Base-by-base conservation (phyloP, 1,284 basidiomycete genomes). In the Papiliotrema terrestris region DNA sequence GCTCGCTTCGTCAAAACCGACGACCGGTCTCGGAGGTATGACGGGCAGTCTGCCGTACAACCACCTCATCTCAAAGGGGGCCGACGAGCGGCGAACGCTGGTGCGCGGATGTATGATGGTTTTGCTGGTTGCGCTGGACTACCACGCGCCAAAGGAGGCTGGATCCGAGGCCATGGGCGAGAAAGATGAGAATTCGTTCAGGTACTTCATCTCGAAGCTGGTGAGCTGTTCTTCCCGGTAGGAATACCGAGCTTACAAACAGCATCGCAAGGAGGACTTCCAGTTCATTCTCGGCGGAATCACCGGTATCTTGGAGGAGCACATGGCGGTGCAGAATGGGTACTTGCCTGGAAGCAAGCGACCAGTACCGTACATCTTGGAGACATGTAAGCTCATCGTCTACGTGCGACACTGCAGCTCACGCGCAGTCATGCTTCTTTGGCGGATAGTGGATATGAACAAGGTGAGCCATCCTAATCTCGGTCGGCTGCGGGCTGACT, bases 221-320 rank as follows among this genome's bases (percentile, higher is more conserved):
- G 89, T 86, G 62, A 68, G 84, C 78, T 44, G 15, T 41, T 32
- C 17, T 8, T 39, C 41, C 11, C 44, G 15, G 15, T 32, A 6
- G 6, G 11, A 5, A 13, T 38, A 39, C 36, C n/a, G 11, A 8
- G 46, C 56, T 51, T 29, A 49, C 43, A 17, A 42, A 6, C 60
- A 92, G 88, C 93, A 97, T 76, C 86, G 92, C 6, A 83, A 84
- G 8, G 85, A 87, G 73, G 93, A 97, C 73, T 90, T 95, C 67
- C 78, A 83, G 25, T 93, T 93, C 73, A 81, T 96, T 52, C 69
- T 91, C 15, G 80, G 85, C 37, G 91, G 92, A 15, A 80, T 91
- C 32, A 72, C 84, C 11, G 82, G 80, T 2, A 85, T 88, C 39
- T 74, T 93, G 58, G 83, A 87, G 63, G 84, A 88, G 62, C 85